Evolutionary conservation across 2,329 filamentous ascomycete species (phyloP).

Genomic region (Triangularia setosa): DNA sequence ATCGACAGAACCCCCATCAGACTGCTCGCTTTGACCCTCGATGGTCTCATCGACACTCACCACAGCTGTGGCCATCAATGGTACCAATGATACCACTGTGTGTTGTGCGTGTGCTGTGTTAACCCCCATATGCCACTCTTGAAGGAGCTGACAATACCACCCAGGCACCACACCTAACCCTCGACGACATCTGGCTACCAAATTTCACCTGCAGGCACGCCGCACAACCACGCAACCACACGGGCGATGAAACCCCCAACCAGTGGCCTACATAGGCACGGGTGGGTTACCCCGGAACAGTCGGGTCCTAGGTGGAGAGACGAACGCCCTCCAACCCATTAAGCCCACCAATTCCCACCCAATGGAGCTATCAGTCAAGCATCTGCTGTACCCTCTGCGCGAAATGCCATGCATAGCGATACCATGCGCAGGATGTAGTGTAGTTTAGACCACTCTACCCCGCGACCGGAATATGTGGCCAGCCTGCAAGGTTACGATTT

Average conservation of each 20-base stretch:
- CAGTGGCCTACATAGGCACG: conserved; percentile 8
- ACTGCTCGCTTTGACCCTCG: not conserved
- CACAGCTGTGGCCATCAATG: not conserved
- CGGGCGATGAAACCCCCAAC: conserved; percentile 12
- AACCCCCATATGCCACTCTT: not conserved
- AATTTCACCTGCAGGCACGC: conserved; percentile 16
- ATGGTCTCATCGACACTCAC: not conserved
- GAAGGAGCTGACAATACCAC: not conserved
- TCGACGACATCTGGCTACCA: not conserved
- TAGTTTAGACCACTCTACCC: conserved; percentile 1
- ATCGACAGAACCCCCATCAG: not conserved
- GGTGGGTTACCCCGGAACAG: conserved; percentile 12
- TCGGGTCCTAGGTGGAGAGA: conserved; percentile 8
- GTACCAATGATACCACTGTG: not conserved
- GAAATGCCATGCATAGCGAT: conserved; percentile 10
- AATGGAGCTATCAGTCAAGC: conserved; percentile 5
- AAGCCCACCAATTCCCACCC: not conserved
- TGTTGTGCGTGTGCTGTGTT: not conserved
- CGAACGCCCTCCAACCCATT: not conserved
- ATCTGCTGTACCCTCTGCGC: conserved; percentile 2
- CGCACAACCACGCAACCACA: conserved; percentile 6
- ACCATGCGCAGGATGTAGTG: not conserved
- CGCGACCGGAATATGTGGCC: conserved; percentile 19
- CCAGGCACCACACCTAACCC: conserved; percentile 9
- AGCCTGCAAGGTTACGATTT: conserved; percentile 13